Base-by-base conservation (phyloP, 2,329 filamentous ascomycete genomes). In the Colletotrichum australisinense region DNA sequence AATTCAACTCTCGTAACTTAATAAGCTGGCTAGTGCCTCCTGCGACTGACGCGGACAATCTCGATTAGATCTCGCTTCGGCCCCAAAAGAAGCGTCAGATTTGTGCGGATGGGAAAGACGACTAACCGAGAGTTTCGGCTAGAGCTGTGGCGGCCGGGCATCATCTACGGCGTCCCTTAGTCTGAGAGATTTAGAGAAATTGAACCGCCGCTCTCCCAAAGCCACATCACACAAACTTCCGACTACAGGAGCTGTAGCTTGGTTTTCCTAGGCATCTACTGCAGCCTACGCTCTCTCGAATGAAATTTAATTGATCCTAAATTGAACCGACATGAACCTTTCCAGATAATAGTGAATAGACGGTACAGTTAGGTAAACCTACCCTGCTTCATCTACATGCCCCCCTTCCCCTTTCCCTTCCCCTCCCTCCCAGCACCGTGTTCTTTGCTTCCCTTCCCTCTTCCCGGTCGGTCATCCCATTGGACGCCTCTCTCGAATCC, bases 401-500 rank as follows among this genome's bases (percentile, higher is more conserved):
- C 42, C 30, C 52, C 52, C 52, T 28, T 26, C 32, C 52, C n/a
- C 35, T 32, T 46, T 4, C 26, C 26, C 4, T 26, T 26, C 19
- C 14, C n/a, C 53, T 55, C 28, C 9, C 32, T 35, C 9, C 52
- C 32, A 58, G 32, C 26, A 58, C 16, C 62, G 53, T n/a, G 66
- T 69, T 63, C 42, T 49, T 38, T 64, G 24, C 32, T 28, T 19
- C 32, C 22, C 19, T 6, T 26, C 63, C n/a, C 22, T 49, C 8
- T 57, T 7, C 32, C 59, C 70, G 66, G 70, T 55, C 66, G 46
- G 59, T 22, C 46, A 56, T 62, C 66, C 70, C 66, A 73, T 73
- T 69, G 66, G 70, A n/a, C 70, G 66, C 66, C 70, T 64, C 66
- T 69, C 55, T n/a, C 22, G 28, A 52, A 72, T 60, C 65, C 69